Conservation (phyloP, 306 rosid genomes). For the Cicer judaicum region DNA sequence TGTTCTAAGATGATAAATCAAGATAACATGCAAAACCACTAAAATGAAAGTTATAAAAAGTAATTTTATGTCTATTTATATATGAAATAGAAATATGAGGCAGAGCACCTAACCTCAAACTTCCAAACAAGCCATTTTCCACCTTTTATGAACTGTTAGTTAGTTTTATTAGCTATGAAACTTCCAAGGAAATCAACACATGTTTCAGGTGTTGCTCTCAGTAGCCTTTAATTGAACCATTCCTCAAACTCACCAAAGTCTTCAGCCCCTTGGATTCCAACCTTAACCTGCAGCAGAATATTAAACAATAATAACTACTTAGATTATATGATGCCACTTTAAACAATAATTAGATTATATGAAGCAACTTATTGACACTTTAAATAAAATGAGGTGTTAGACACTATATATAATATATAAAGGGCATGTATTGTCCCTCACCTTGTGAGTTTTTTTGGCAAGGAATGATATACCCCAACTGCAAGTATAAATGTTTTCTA, state of each 20-base stretch:
- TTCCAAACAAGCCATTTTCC: constrained; percentile 99
- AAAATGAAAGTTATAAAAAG: neutral
- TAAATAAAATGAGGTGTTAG: too few species aligned
- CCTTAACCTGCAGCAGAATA: constrained; percentile 62
- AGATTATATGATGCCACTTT: too few species aligned
- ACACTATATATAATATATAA: too few species aligned
- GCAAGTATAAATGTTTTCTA: neutral
- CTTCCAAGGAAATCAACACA: constrained; percentile 94
- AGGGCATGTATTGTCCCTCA: neutral
- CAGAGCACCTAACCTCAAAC: constrained; percentile 91
- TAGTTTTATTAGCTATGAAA: constrained; percentile 75
- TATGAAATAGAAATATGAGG: constrained; percentile 27
- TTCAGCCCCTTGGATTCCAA: constrained; percentile 76
- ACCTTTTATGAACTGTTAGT: constrained; percentile 70
- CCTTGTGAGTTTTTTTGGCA: neutral
- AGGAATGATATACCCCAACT: neutral
- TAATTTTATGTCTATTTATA: neutral
- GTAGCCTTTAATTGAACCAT: constrained; percentile 93
- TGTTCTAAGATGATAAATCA: constrained; percentile 16
- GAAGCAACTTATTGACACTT: too few species aligned
- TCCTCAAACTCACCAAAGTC: constrained; percentile 85
- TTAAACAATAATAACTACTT: too few species aligned
- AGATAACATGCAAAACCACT: constrained; percentile 31
- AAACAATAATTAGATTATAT: too few species aligned
- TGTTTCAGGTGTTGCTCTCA: constrained; percentile 97